Evolutionary conservation across 768 basidiomycete genomes (phyloP).

Genomic region (Terana coerulea): DNA sequence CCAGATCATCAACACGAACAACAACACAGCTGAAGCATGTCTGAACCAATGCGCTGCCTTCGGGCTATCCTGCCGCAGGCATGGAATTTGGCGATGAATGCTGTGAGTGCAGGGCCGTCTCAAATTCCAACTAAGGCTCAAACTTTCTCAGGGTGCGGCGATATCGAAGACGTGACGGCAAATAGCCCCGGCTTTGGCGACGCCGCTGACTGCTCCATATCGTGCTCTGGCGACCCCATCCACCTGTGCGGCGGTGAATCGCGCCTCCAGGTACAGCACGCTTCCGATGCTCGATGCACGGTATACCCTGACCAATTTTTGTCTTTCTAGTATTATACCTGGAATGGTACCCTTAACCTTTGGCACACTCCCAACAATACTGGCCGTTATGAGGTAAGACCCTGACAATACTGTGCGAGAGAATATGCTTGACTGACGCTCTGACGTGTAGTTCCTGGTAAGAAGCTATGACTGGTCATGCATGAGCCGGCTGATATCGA

Average conservation of each 20-base stretch:
- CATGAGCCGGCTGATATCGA: too few relatives aligned
- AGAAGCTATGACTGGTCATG: not conserved
- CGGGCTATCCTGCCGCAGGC: conserved; percentile 70
- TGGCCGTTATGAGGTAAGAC: conserved; percentile 62
- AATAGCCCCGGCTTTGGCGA: conserved; percentile 29
- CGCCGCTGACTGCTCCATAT: conserved; percentile 39
- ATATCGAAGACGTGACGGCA: conserved; percentile 46
- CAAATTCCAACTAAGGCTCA: too few relatives aligned
- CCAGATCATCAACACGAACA: conserved; percentile 52
- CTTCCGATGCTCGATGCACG: conserved; percentile 14
- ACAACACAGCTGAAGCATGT: conserved; percentile 63
- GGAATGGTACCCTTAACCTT: conserved; percentile 37
- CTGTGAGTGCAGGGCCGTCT: conserved; percentile 48
- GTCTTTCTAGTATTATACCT: conserved; percentile 24
- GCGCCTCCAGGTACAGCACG: conserved; percentile 54
- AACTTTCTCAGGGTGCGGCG: conserved; percentile 60
- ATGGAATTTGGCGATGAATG: conserved; percentile 71
- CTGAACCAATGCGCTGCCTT: conserved; percentile 64
- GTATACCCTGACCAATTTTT: not conserved
- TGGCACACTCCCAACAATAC: conserved; percentile 67
- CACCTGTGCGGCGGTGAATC: conserved; percentile 63
- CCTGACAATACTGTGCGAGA: not conserved
- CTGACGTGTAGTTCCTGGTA: not conserved
- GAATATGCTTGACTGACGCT: not conserved
- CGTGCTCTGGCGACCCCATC: conserved; percentile 68